Conservation (phyloP, 2,329 filamentous ascomycete species). For the Botrytis porri region DNA sequence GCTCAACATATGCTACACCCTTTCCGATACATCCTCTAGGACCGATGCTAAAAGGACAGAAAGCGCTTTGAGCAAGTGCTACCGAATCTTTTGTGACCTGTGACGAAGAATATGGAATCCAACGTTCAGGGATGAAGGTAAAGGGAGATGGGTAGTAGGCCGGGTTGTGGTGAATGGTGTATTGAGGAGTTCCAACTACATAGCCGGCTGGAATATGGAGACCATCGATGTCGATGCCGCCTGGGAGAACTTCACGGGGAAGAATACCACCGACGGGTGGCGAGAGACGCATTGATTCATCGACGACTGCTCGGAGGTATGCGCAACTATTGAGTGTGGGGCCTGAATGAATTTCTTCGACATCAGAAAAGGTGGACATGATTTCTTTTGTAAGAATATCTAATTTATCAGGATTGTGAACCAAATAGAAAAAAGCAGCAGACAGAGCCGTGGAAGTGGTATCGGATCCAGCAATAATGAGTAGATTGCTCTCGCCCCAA, state of each 20-base stretch:
- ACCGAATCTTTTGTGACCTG: slow-evolving; percentile 28
- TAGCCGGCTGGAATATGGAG: slow-evolving; percentile 41
- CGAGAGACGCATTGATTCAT: slow-evolving; percentile 35
- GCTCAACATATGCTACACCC: slow-evolving; percentile 29
- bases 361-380: slow-evolving; percentile 24
- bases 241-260: slow-evolving; percentile 30
- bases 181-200: slow-evolving; percentile 45
- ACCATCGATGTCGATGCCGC: slow-evolving; percentile 33
- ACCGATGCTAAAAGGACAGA: slow-evolving; percentile 32
- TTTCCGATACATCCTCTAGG: slow-evolving; percentile 35
- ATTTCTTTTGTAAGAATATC: slow-evolving; percentile 35
- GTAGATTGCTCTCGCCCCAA: slow-evolving; percentile 29
- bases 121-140: slow-evolving; percentile 46
- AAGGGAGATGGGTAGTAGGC: slow-evolving; percentile 45
- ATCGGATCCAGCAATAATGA: slow-evolving; percentile 40
- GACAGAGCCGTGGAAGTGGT: slow-evolving; percentile 43
- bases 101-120: slow-evolving; percentile 38
- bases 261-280: slow-evolving; percentile 32
- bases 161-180: slow-evolving; percentile 46
- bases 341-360: slow-evolving; percentile 39
- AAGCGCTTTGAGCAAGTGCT: slow-evolving; percentile 26
- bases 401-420: slow-evolving; percentile 36
- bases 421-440: slow-evolving; percentile 42
- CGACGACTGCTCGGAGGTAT: slow-evolving; percentile 46
- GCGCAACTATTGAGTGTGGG: slow-evolving; percentile 36